phyloP scores from a whole-genome alignment of 768 basidiomycete genomes.

The Leccinum incarnatum region DNA sequence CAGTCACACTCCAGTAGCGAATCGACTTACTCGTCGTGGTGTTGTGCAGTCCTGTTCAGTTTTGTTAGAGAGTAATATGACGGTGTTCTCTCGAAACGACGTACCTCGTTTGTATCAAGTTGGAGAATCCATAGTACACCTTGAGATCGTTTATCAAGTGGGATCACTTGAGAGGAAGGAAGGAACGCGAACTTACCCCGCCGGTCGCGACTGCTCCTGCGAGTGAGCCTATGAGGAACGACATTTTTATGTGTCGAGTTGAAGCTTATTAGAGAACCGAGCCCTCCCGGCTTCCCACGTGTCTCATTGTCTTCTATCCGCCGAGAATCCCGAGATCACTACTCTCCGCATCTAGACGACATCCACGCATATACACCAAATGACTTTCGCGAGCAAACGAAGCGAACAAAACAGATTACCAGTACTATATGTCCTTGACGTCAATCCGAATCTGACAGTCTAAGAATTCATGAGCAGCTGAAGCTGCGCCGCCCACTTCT shows the following conservation, averaged over 20 bases:
- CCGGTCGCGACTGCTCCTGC: slow-evolving; percentile 61
- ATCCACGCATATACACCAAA: too few species aligned
- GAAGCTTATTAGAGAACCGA: too few species aligned
- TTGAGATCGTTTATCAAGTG: slow-evolving; percentile 15
- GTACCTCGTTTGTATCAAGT: slow-evolving; percentile 57
- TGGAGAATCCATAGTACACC: slow-evolving; percentile 74
- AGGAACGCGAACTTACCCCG: slow-evolving; percentile 42
- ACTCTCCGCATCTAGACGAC: too few species aligned
- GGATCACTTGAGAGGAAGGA: neutral
- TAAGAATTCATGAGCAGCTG: too few species aligned
- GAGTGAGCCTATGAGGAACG: slow-evolving; percentile 61
- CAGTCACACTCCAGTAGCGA: neutral
- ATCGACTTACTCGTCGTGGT: slow-evolving; percentile 47
- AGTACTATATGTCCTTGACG: too few species aligned
- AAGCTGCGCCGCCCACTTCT: too few species aligned
- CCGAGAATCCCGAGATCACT: too few species aligned
- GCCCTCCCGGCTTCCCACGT: too few species aligned
- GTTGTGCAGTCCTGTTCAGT: slow-evolving; percentile 48
- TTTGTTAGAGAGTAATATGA: neutral
- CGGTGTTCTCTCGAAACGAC: slow-evolving; percentile 20
- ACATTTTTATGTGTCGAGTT: slow-evolving; percentile 33
- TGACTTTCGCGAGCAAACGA: too few species aligned
- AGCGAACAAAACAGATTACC: too few species aligned
- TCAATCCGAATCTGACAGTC: too few species aligned
- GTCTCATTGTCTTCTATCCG: too few species aligned